Base-by-base conservation (phyloP, 2,329 filamentous ascomycete genomes). In the Diplodia sapinea region DNA sequence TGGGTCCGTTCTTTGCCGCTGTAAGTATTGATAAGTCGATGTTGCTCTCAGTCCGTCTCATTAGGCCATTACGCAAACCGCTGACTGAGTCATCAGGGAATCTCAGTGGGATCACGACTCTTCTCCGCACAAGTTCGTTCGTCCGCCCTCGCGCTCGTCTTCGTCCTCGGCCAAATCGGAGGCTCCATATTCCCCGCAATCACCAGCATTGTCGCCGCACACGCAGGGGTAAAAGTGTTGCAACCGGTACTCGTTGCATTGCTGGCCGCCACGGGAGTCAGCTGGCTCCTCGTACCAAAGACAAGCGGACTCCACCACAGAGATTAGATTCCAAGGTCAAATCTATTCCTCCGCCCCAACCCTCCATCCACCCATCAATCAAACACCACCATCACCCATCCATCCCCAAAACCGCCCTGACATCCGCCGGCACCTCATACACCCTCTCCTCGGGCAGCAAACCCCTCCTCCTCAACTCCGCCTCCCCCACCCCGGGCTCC, bases 1-100 rank as follows among this genome's bases (percentile, higher is more conserved):
- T 82, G 1, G 87, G 86, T 0, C 86, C 86, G 0, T 81, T 87
- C 26, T 89, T 88, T 69, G 84, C 86, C 1, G 84, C 85, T 0
- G 86, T 85, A 68, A 66, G 74, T 64, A 36, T 20, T 55, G 15
- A 20, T 29, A 17, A 13, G 23, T 17, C 11, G 20, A 20, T 4
- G 3, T 23, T 26, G 11, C 20, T 52, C 50, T 11, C 13, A 4
- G 13, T 4, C 20, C 2, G 52, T 2, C 13, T 5, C 4, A 8
- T 12, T 26, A 2, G 23, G 23, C 3, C 23, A 26, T 26, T 26
- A 26, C 23, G 9, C 17, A 31, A 52, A n/a, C 52, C 36, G 8
- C 52, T 55, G 52, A 55, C 52, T n/a, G 8, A 5, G 23, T 31
- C 4, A 3, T 55, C 26, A 86, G 83, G 84, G 83, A 2, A 84